Evolutionary conservation across 2,329 filamentous ascomycete species (phyloP), one percentile per base, ranked within the genome.

Genomic region (Colletotrichum incanum): DNA sequence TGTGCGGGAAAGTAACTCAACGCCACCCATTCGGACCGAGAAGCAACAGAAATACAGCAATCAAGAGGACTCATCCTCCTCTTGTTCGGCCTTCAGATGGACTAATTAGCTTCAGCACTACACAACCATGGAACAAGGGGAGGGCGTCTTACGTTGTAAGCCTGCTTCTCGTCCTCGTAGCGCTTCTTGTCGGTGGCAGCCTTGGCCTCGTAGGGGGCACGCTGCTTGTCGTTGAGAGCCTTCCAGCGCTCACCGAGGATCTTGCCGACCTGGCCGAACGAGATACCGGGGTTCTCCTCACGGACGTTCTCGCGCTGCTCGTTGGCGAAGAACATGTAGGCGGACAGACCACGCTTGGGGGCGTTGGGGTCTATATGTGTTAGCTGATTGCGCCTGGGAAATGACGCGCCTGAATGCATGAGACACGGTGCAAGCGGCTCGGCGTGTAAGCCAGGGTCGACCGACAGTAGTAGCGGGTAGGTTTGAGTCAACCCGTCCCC

Each of bases 271-370:
- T 98, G 95, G 80, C 94, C 96, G 86, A 99, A 99, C 78, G 93
- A 93, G 87, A 98, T 98, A 79, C 95, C 96, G 49, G 96, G 96
- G 90, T 98, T 98, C 86, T 98, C 96, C 83, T 98, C 95, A 79
- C 96, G 94, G 78, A 99, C 96, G 84, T 96, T 97, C 83, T 98
- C 96, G 79, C 96, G 95, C 87, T 98, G 94, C 87, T 98, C 96
- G 82, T 98, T 98, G 91, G 96, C 96, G 84, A 98, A 99, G 93
- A 98, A 98, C 96, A 99, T 99, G 92, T 99, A 99, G 76, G 96
- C 96, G 65, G 96, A 98, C 62, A 99, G 94, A 88, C 96, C 96
- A 86, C 96, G 95, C 95, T 98, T 99, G 84, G 96, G 96, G 73
- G 95, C 96, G 86, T 98, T 98, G 85, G 95, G 95, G 86, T 98